phyloP scores from a whole-genome alignment of 768 basidiomycete genomes.

The Gloeostereum incarnatum region DNA sequence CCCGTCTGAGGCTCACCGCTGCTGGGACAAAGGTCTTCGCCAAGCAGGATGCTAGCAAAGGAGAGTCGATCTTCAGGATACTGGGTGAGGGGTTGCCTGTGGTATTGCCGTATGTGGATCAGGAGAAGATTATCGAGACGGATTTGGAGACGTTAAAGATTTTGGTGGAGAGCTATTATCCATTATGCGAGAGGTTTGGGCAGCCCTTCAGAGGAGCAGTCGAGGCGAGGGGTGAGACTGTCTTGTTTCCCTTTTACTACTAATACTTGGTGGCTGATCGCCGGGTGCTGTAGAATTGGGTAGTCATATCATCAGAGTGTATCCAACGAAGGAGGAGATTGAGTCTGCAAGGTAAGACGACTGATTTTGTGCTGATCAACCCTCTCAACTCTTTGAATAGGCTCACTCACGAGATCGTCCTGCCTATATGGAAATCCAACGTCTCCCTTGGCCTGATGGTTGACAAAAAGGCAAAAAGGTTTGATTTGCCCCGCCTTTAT shows the following conservation, averaged over 20 bases:
- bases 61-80: constrained; percentile 62
- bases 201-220: constrained; percentile 50
- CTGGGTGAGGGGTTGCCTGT: constrained; percentile 81
- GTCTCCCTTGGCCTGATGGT: constrained; percentile 86
- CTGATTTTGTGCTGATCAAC: constrained; percentile 15
- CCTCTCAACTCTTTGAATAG: constrained; percentile 26
- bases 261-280: neutral
- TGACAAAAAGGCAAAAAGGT: constrained; percentile 97
- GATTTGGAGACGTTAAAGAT: constrained; percentile 48
- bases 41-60: constrained; percentile 74
- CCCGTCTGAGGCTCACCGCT: constrained; percentile 76
- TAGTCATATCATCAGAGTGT: constrained; percentile 66
- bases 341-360: constrained; percentile 39
- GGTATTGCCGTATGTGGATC: constrained; percentile 74
- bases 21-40: constrained; percentile 93
- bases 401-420: constrained; percentile 67
- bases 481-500: constrained; percentile 7
- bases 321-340: constrained; percentile 38
- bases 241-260: constrained; percentile 3
- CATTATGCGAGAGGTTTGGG: constrained; percentile 54
- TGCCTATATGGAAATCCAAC: constrained; percentile 96
- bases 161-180: constrained; percentile 76
- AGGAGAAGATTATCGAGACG: constrained; percentile 47
- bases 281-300: constrained; percentile 41
- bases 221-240: constrained; percentile 40